Evolutionary conservation across 768 basidiomycete genomes (phyloP).

Genomic region (Mycena indigotica): DNA sequence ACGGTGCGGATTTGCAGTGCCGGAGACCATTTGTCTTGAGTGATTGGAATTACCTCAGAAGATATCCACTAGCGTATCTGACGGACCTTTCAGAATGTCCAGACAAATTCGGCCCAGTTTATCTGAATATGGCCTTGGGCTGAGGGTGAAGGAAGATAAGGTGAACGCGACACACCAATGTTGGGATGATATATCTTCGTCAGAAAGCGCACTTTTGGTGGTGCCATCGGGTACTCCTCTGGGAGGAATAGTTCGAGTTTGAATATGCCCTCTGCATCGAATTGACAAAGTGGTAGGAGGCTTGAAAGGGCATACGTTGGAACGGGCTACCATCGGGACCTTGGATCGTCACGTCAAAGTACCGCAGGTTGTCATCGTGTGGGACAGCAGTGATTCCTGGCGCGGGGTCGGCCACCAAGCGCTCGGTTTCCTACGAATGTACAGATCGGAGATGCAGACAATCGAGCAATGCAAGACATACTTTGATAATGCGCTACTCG

Average conservation of each 20-base stretch:
- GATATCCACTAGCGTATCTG: not conserved
- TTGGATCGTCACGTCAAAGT: constrained; percentile 97
- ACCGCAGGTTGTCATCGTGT: constrained; percentile 96
- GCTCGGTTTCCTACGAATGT: constrained; percentile 84
- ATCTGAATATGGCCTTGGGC: constrained; percentile 50
- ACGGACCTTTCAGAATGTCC: constrained; percentile 92
- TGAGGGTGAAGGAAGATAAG: not conserved
- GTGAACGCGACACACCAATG: constrained; percentile 70
- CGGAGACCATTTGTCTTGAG: constrained; percentile 96
- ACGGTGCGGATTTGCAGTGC: constrained; percentile 98
- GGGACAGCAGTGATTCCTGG: constrained; percentile 95
- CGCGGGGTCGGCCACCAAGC: constrained; percentile 93
- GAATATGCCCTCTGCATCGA: constrained; percentile 77
- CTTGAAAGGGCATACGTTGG: constrained; percentile 51
- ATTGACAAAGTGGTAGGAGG: not conserved
- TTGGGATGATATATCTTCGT: constrained; percentile 99
- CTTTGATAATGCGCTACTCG: constrained; percentile 56
- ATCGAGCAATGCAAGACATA: constrained; percentile 24
- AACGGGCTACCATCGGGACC: constrained; percentile 96
- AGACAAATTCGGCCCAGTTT: constrained; percentile 98
- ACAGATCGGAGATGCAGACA: constrained; percentile 4
- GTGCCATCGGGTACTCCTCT: constrained; percentile 99
- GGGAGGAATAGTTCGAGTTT: constrained; percentile 97
- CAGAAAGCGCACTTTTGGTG: constrained; percentile 96
- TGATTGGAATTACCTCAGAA: too few relatives aligned